Percentiles rank a stretch among this genome's conserved stretches.
Conservation (phyloP, 73 alveolate species). For the Tetrahymena thermophila region DNA sequence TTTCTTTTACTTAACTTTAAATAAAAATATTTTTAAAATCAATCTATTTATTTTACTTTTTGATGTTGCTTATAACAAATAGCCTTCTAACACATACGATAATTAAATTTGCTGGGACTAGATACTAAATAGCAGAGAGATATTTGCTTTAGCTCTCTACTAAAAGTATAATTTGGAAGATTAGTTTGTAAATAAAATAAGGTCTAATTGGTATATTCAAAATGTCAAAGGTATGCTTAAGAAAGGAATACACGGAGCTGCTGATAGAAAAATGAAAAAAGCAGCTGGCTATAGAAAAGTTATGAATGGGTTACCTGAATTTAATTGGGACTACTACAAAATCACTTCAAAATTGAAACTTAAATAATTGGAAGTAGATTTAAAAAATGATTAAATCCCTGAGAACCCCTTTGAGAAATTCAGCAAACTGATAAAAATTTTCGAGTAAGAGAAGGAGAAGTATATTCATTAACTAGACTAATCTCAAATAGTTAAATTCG, state of each 20-base stretch:
- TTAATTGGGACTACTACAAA: slow-evolving; percentile 10
- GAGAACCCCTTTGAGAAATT: neutral
- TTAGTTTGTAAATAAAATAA: neutral
- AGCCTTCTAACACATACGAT: neutral
- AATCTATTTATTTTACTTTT: neutral
- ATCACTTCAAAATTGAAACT: slow-evolving; percentile 18
- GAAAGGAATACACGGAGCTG: neutral
- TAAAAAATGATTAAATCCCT: neutral
- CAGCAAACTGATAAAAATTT: neutral
- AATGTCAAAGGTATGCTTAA: neutral
- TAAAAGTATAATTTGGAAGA: neutral
- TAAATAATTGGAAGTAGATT: slow-evolving; percentile 9
- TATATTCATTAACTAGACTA: neutral
- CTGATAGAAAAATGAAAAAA: neutral
- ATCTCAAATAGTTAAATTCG: neutral
- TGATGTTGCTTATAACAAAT: neutral
- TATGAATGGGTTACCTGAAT: neutral
- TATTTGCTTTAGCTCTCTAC: neutral
- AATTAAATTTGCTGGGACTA: neutral
- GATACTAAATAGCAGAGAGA: neutral
- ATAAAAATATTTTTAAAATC: too few relatives aligned
- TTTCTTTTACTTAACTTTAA: too few relatives aligned
- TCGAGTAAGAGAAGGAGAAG: neutral
- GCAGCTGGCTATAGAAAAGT: neutral
- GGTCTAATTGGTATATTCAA: neutral